A percentile compares a stretch with the other conserved stretches of the same genome.
phyloP scores from a whole-genome alignment of 1,284 basidiomycete species.

The Cutaneotrichosporon sp. region DNA sequence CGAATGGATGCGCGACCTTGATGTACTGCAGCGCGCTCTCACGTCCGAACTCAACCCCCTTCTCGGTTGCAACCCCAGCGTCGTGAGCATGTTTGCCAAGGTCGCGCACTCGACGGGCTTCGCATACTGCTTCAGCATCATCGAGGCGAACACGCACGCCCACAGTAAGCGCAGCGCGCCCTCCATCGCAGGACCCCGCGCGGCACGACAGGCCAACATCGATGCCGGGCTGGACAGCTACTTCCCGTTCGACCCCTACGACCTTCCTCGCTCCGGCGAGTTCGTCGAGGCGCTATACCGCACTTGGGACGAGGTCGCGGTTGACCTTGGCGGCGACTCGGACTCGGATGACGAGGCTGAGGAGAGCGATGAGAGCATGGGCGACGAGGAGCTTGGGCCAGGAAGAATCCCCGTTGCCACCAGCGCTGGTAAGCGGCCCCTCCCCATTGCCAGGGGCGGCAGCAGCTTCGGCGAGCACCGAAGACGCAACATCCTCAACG shows the following conservation, averaged over 20 bases:
- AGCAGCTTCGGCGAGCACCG: constrained; percentile 20
- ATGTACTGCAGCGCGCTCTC: constrained; percentile 76
- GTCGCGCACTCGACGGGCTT: constrained; percentile 89
- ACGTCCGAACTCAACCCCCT: constrained; percentile 85
- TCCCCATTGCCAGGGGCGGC: constrained; percentile 19
- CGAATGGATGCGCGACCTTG: constrained; percentile 78
- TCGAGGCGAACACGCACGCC: constrained; percentile 68
- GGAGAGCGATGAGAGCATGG: constrained; percentile 27
- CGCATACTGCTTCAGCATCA: constrained; percentile 90
- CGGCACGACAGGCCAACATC: constrained; percentile 51
- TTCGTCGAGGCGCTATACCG: constrained; percentile 59
- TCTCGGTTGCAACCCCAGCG: constrained; percentile 82
- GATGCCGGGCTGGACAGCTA: constrained; percentile 83
- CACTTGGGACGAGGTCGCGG: constrained; percentile 58
- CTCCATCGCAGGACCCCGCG: constrained; percentile 30
- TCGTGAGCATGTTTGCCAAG: constrained; percentile 92
- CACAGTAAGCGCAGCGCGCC: constrained; percentile 22
- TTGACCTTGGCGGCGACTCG: constrained; percentile 45
- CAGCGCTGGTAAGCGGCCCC: constrained; percentile 5
- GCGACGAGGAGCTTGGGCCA: constrained; percentile 4
- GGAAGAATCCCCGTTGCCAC: constrained; percentile 2
- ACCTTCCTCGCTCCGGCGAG: constrained; percentile 62
- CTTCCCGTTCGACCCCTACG: constrained; percentile 99
- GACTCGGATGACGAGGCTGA: constrained; percentile 54
- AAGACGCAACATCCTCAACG: constrained; percentile 23